Evolutionary conservation across 139 green algal species (phyloP).

Genomic region (Ostreobium quekettii): DNA sequence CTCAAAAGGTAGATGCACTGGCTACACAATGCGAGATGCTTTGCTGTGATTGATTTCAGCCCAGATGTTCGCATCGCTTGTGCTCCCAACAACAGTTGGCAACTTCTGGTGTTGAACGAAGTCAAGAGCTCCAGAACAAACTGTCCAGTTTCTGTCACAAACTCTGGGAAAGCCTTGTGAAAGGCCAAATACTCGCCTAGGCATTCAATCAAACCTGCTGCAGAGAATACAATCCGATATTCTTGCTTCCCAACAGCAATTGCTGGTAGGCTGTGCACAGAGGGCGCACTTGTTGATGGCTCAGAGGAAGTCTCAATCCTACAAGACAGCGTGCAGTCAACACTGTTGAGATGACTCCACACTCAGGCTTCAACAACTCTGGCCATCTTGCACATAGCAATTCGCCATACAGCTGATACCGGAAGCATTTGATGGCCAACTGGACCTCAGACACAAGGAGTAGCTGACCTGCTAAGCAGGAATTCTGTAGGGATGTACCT

Average conservation of each 20-base stretch:
- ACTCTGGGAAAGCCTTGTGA: constrained; percentile 28
- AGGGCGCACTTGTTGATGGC: too few species aligned
- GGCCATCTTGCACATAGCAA: too few species aligned
- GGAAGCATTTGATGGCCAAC: too few species aligned
- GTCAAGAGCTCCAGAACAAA: constrained; percentile 70
- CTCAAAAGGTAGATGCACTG: constrained; percentile 44
- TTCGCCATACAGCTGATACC: too few species aligned
- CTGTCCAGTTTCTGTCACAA: constrained; percentile 51
- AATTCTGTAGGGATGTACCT: too few species aligned
- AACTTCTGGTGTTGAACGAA: constrained; percentile 78
- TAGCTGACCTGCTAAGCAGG: too few species aligned
- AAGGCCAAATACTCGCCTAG: constrained; percentile 35
- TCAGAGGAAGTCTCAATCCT: neutral
- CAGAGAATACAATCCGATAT: constrained; percentile 21
- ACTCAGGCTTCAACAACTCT: too few species aligned
- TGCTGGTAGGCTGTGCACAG: too few species aligned
- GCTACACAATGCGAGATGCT: constrained; percentile 74
- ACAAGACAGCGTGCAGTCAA: too few species aligned
- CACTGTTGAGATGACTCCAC: too few species aligned
- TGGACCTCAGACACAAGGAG: too few species aligned
- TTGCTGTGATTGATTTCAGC: constrained; percentile 85
- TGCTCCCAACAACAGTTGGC: constrained; percentile 83
- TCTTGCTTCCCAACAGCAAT: neutral
- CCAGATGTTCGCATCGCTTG: constrained; percentile 80
- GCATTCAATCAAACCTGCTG: constrained; percentile 30